Percentiles rank a stretch among this genome's conserved stretches.
Conservation (phyloP, 106 monocot genomes). For the Hemerocallis citrina region DNA sequence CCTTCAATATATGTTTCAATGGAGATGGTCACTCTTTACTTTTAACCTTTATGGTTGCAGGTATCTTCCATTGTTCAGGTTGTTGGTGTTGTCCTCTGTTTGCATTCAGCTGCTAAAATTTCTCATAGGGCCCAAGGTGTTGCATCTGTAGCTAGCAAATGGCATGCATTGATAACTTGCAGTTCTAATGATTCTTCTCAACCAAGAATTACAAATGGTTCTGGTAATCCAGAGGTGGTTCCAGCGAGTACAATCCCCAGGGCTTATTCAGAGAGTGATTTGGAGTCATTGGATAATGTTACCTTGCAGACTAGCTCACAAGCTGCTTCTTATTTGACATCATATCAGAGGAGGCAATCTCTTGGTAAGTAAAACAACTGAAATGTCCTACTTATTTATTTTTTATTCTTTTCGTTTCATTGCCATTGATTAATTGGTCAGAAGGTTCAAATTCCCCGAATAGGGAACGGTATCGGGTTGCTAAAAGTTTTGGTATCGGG, state of each 20-base stretch:
- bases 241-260: conserved; percentile 9
- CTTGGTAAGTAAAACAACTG: conserved; percentile 46
- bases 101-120: conserved; percentile 83
- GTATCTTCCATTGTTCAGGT: conserved; percentile 73
- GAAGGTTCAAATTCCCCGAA: too few relatives aligned
- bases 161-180: conserved; percentile 76
- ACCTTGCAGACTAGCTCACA: conserved; percentile 28
- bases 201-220: conserved; percentile 18
- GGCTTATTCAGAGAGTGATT: conserved; percentile 54
- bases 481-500: too few relatives aligned
- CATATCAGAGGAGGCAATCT: conserved; percentile 79
- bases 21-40: neutral
- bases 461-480: too few relatives aligned
- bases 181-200: conserved; percentile 29
- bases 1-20: neutral
- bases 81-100: conserved; percentile 58
- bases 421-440: too few relatives aligned
- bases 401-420: neutral
- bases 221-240: conserved; percentile 26
- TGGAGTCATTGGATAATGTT: conserved; percentile 61
- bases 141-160: conserved; percentile 64
- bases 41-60: conserved; percentile 26
- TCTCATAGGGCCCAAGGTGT: conserved; percentile 77
- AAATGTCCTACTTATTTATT: neutral
- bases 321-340: conserved; percentile 32